phyloP scores from a whole-genome alignment of 2,329 filamentous ascomycete species.

The Fusarium chuoi region DNA sequence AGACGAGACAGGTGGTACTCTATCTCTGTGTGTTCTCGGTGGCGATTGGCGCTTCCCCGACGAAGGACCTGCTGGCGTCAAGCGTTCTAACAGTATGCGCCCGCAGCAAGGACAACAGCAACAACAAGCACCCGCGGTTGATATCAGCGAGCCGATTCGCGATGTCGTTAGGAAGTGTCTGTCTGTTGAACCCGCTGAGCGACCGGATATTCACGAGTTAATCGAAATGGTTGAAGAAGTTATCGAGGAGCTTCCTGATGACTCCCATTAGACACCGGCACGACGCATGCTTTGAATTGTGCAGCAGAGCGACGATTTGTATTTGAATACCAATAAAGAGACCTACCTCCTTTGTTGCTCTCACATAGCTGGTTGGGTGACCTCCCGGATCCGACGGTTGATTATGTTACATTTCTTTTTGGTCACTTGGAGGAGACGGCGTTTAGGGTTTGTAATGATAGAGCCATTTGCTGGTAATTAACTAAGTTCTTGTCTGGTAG shows the following conservation, averaged over 20 bases:
- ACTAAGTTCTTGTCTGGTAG: slow-evolving; percentile 30
- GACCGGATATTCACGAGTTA: slow-evolving; percentile 87
- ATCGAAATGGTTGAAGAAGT: slow-evolving; percentile 81
- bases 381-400: not conserved
- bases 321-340: slow-evolving; percentile 18
- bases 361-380: not conserved
- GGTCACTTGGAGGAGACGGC: slow-evolving; percentile 34
- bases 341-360: slow-evolving; percentile 11
- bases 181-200: slow-evolving; percentile 84
- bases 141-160: slow-evolving; percentile 84
- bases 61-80: slow-evolving; percentile 72
- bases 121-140: slow-evolving; percentile 50
- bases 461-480: slow-evolving; percentile 30
- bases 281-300: not conserved
- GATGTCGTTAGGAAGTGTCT: slow-evolving; percentile 90
- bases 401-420: not conserved
- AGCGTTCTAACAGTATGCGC: slow-evolving; percentile 56
- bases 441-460: slow-evolving; percentile 41
- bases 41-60: slow-evolving; percentile 98
- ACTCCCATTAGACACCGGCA: slow-evolving; percentile 34
- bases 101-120: slow-evolving; percentile 46
- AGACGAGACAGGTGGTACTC: slow-evolving; percentile 93
- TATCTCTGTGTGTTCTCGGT: slow-evolving; percentile 91
- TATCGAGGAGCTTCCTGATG: slow-evolving; percentile 73
- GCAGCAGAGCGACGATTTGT: not conserved